A percentile compares a stretch with the other conserved stretches of the same genome.
Conservation (phyloP, 2,329 filamentous ascomycete species). For the Fusarium sp. region DNA sequence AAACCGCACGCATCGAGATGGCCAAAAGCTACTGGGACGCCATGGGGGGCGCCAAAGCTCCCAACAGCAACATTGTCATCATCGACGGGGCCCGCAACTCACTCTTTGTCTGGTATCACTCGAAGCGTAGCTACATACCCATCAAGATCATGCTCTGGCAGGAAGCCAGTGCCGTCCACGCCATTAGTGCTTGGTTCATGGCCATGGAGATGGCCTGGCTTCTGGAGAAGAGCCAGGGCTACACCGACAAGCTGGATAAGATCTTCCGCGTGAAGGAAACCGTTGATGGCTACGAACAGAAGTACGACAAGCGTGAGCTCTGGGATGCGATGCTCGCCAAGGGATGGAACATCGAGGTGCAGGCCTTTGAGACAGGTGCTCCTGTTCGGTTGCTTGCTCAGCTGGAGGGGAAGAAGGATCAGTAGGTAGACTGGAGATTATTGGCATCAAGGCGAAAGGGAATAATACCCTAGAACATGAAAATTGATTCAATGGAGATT, state of each 20-base stretch:
- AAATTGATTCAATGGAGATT: slow-evolving; percentile 36
- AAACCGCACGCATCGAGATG: slow-evolving; percentile 50
- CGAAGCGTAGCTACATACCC: slow-evolving; percentile 20
- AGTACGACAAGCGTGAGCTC: slow-evolving; percentile 33
- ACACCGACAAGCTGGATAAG: slow-evolving; percentile 29
- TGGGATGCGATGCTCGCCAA: slow-evolving; percentile 41
- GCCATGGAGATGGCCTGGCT: slow-evolving; percentile 50
- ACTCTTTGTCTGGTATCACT: slow-evolving; percentile 42
- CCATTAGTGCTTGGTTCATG: slow-evolving; percentile 49
- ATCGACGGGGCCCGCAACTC: slow-evolving; percentile 44
- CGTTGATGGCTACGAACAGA: slow-evolving; percentile 27
- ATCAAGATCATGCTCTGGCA: slow-evolving; percentile 50
- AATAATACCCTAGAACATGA: slow-evolving; percentile 2
- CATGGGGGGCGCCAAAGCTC: slow-evolving; percentile 34
- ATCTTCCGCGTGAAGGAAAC: slow-evolving; percentile 20
- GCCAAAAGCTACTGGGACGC: slow-evolving; percentile 53
- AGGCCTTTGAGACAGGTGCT: slow-evolving; percentile 49
- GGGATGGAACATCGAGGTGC: slow-evolving; percentile 49
- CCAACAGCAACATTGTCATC: slow-evolving; percentile 32
- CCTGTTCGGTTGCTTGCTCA: slow-evolving; percentile 45
- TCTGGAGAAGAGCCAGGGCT: slow-evolving; percentile 36
- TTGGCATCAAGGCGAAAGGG: background rate
- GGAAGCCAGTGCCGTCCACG: slow-evolving; percentile 41
- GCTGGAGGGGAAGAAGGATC: slow-evolving; percentile 37
- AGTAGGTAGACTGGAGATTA: slow-evolving; percentile 4